phyloP scores from a whole-genome alignment of 352 stramenopile genomes.

The Plasmopara viticola region DNA sequence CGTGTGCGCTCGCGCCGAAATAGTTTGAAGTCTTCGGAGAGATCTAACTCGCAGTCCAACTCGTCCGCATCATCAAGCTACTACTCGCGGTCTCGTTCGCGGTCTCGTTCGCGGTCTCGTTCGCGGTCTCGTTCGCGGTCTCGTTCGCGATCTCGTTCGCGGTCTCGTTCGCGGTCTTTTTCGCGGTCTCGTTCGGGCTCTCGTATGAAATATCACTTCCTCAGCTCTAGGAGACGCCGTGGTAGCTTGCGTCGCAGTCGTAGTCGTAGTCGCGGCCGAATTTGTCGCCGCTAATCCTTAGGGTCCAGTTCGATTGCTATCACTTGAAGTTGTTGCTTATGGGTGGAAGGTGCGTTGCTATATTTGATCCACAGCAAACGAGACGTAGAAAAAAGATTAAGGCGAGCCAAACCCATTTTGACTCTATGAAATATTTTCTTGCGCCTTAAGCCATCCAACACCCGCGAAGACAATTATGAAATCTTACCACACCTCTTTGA shows the following conservation, averaged over 20 bases:
- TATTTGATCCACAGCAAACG: neutral
- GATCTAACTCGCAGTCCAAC: slow-evolving; percentile 13
- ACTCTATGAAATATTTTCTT: no score
- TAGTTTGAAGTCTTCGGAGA: slow-evolving; percentile 13
- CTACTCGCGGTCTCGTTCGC: slow-evolving; percentile 22
- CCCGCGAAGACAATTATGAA: no score
- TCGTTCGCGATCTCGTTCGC: no score
- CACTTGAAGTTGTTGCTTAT: neutral
- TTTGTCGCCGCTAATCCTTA: slow-evolving; percentile 16
- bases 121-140: slow-evolving; percentile 32
- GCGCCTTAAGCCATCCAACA: no score
- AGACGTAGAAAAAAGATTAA: no score
- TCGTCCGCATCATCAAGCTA: slow-evolving; percentile 23
- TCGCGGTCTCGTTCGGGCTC: no score
- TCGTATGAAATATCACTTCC: slow-evolving; percentile 13
- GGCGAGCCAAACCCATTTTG: no score
- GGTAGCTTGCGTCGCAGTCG: no score
- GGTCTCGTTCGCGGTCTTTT: no score
- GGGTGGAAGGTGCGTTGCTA: neutral
- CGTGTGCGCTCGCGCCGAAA: slow-evolving; percentile 19
- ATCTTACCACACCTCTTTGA: no score
- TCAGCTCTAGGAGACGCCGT: slow-evolving; percentile 19
- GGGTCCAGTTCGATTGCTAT: neutral
- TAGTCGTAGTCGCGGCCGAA: slow-evolving; percentile 7
- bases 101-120: slow-evolving; percentile 24